Conservation (phyloP, 2,329 filamentous ascomycete species). For the Fusarium sp. region DNA sequence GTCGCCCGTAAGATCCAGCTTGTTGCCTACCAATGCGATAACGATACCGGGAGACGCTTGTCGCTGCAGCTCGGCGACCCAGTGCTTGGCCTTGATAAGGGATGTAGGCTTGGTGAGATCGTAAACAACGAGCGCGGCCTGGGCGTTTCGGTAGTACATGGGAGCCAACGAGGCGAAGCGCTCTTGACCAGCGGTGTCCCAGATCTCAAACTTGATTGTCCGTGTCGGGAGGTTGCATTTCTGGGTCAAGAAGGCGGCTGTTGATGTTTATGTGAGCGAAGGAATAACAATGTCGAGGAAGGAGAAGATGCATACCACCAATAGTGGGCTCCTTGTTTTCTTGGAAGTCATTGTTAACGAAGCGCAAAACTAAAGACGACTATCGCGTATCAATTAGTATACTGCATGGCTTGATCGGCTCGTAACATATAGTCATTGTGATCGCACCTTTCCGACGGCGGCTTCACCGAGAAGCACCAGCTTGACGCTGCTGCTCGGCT, state of each 20-base stretch:
- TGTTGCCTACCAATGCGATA: slow-evolving; percentile 97
- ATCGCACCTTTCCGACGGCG: slow-evolving; percentile 91
- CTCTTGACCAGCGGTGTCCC: slow-evolving; percentile 98
- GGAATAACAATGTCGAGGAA: not conserved
- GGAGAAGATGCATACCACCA: slow-evolving; percentile 73
- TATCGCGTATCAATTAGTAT: slow-evolving; percentile 54
- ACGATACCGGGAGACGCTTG: slow-evolving; percentile 97
- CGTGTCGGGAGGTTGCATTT: slow-evolving; percentile 96
- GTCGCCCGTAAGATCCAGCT: slow-evolving; percentile 85
- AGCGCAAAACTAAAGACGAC: slow-evolving; percentile 97
- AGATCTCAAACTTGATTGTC: slow-evolving; percentile 95
- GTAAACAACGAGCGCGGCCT: slow-evolving; percentile 97
- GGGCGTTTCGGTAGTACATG: slow-evolving; percentile 99
- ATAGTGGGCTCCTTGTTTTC: slow-evolving; percentile 99
- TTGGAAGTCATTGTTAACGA: slow-evolving; percentile 99
- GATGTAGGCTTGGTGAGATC: slow-evolving; percentile 97
- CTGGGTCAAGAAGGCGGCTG: slow-evolving; percentile 97
- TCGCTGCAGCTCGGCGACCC: slow-evolving; percentile 96
- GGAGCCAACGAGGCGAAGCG: slow-evolving; percentile 95
- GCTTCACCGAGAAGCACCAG: slow-evolving; percentile 97
- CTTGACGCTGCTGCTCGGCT: slow-evolving; percentile 99
- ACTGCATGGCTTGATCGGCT: not conserved
- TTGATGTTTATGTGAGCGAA: slow-evolving; percentile 26
- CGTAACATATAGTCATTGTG: not conserved
- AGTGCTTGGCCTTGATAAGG: slow-evolving; percentile 96